Evolutionary conservation across 805 yeast species (phyloP).

Genomic region (Saccharomyces paradoxus): DNA sequence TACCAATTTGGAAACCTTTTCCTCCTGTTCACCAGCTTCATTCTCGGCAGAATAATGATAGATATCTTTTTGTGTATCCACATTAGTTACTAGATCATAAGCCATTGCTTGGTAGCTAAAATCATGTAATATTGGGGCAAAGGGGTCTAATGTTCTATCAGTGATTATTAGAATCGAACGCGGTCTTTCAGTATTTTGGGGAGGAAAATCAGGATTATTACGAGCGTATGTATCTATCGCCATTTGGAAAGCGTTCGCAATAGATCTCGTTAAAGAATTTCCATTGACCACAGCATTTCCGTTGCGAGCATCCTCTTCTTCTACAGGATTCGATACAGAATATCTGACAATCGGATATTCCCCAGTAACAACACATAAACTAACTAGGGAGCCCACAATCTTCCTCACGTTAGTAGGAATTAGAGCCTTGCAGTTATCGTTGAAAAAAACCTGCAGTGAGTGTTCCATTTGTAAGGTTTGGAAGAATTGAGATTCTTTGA

Average conservation of each 20-base stretch:
- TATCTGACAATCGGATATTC: constrained; percentile 84
- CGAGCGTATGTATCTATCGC: constrained; percentile 72
- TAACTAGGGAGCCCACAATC: constrained; percentile 59
- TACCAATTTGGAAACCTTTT: constrained; percentile 42
- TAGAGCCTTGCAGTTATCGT: constrained; percentile 50
- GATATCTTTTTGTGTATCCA: constrained; percentile 35
- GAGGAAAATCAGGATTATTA: constrained; percentile 54
- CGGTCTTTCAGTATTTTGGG: constrained; percentile 47
- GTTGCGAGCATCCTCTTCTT: constrained; percentile 38
- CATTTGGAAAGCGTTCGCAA: constrained; percentile 65
- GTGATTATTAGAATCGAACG: constrained; percentile 66
- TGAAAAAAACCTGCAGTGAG: constrained; percentile 68
- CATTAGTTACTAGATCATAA: constrained; percentile 54
- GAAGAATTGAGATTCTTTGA: constrained; percentile 65
- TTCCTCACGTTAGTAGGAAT: constrained; percentile 49
- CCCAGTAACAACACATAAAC: constrained; percentile 68
- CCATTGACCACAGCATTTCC: background rate
- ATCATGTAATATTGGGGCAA: constrained; percentile 81
- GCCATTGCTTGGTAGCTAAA: constrained; percentile 89
- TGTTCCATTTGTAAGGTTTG: constrained; percentile 50
- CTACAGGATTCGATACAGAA: constrained; percentile 41
- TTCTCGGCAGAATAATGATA: constrained; percentile 50
- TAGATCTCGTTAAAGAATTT: constrained; percentile 51
- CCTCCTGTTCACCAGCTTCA: constrained; percentile 40
- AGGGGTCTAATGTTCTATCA: constrained; percentile 77